Evolutionary conservation across 768 basidiomycete species (phyloP), one percentile per base, ranked within the genome.

Genomic region (Pleurotus djamor): DNA sequence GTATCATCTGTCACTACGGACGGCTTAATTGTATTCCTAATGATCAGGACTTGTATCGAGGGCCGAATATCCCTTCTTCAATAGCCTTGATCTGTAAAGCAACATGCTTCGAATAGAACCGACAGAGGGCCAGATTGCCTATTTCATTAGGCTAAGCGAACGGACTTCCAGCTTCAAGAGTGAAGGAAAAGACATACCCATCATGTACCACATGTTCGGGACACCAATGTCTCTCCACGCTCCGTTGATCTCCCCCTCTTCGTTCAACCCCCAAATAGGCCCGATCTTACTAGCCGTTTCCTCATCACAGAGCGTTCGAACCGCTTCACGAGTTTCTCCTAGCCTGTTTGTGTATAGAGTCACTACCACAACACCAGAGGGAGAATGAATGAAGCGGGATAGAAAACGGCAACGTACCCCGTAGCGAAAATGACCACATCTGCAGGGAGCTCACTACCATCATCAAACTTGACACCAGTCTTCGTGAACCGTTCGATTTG

Each of bases 41-140:
- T 28, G n/a, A 41, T 41, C 38, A 9, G n/a, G 38, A 17, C 45
- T 28, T 47, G 45, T 47, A 47, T 16, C 45, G 45, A 17, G 12
- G 13, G 14, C 45, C 45, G 16, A 47, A 47, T 16, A 84, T 4
- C 0, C 76, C 76, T 63, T 83, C 83, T 60, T 87, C 81, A 21
- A 80, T 79, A 0, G 87, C 88, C 66, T 88, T 89, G 67, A 89
- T 88, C 71, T 89, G 88, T 88, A 68, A 49, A 8, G 88, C 87
- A 13, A 89, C 52, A 64, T 85, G 85, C 59, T 82, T 87, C 5
- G 88, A 88, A 68, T 87, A 78, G 77, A 88, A 88, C 0, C 88
- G 77, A 57, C 81, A 82, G 61, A 84, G 62, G 0, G 83, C 83
- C 9, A 90, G 67, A 65, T 87, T 87, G 4, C 85, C 80, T 81